phyloP scores from a whole-genome alignment of 768 basidiomycete species.

The Russula brevipes region DNA sequence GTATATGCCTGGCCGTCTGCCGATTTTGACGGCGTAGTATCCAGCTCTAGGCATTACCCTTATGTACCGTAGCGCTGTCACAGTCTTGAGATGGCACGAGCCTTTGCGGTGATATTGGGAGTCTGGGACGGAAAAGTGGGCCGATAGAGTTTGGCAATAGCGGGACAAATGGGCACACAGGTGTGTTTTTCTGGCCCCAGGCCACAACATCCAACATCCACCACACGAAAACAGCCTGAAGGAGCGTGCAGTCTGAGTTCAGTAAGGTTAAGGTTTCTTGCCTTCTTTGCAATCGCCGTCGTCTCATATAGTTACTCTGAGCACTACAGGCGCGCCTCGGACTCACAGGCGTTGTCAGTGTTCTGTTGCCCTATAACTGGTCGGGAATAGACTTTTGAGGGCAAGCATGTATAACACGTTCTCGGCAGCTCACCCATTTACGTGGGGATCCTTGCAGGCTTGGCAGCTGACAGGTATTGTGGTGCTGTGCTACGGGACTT shows the following conservation, averaged over 20 bases:
- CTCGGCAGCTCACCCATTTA: too few species aligned
- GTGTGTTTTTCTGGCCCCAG: not conserved
- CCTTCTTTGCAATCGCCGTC: too few species aligned
- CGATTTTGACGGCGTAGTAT: conserved; percentile 73
- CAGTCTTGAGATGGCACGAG: not conserved
- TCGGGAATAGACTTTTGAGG: too few species aligned
- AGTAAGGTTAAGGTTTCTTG: not conserved
- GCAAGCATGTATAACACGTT: too few species aligned
- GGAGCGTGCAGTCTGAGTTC: not conserved
- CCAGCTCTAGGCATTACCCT: conserved; percentile 28
- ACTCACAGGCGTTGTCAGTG: too few species aligned
- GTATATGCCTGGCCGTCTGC: conserved; percentile 62
- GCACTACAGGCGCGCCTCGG: too few species aligned
- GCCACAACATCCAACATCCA: not conserved
- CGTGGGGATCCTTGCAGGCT: too few species aligned
- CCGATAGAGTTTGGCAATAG: not conserved
- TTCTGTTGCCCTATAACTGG: too few species aligned
- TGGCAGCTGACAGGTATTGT: too few species aligned
- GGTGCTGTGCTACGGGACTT: too few species aligned
- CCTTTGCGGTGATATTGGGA: not conserved
- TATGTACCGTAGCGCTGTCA: not conserved
- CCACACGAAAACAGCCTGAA: too few species aligned
- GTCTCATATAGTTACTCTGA: too few species aligned
- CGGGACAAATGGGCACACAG: conserved; percentile 1
- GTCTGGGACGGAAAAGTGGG: not conserved